Evolutionary conservation across 2,329 filamentous ascomycete genomes (phyloP).

Genomic region (Colletotrichum sp.): DNA sequence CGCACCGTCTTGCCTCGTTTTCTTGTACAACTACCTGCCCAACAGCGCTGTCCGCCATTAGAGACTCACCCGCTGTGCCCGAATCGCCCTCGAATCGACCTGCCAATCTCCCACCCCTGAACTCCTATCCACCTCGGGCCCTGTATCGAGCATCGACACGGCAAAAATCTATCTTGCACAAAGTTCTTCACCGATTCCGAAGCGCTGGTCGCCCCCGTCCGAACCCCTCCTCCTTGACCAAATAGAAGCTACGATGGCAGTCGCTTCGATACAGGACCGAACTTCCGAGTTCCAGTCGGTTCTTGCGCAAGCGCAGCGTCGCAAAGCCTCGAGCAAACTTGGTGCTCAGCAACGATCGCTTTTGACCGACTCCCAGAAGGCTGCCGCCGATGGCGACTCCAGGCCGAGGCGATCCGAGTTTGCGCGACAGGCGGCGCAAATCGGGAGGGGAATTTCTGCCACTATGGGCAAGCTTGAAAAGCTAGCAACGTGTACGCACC

Average conservation of each 20-base stretch:
- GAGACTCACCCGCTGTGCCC: neutral
- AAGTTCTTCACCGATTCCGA: neutral
- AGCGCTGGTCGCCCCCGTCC: neutral
- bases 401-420: conserved; percentile 82
- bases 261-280: conserved; percentile 90
- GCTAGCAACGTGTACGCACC: conserved; percentile 75
- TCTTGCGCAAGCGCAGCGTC: conserved; percentile 82
- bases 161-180: neutral
- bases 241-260: conserved; percentile 54
- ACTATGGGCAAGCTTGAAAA: conserved; percentile 97
- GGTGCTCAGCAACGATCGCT: conserved; percentile 83
- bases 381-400: conserved; percentile 58
- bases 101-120: neutral
- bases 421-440: conserved; percentile 87
- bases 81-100: neutral
- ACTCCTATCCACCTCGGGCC: neutral
- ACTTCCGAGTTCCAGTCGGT: conserved; percentile 95
- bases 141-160: neutral
- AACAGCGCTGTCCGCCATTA: neutral
- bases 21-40: neutral
- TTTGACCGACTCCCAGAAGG: conserved; percentile 75
- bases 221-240: neutral
- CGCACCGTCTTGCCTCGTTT: neutral
- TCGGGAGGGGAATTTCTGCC: conserved; percentile 86
- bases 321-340: conserved; percentile 77